A percentile compares a stretch with the other conserved stretches of the same genome.
These are phyloP conservation scores for Kalaharituber pfeilii DNA, from an alignment of 2,329 filamentous ascomycete species.

Conservation along the genomic window DNA sequence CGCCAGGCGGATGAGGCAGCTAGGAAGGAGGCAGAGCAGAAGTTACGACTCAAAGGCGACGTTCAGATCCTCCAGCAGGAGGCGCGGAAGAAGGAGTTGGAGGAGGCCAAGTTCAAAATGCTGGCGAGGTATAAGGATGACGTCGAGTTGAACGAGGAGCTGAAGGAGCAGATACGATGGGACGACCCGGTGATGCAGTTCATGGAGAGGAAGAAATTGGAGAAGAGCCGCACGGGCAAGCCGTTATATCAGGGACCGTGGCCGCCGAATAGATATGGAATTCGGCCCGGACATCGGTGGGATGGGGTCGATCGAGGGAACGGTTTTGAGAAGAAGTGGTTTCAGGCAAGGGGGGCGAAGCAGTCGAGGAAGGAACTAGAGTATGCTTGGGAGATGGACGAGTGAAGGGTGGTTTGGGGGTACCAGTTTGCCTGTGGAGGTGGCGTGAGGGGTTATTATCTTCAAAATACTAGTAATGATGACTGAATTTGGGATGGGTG, in stretches of 20 bases:
- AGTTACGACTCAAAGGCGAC: constrained; percentile 62
- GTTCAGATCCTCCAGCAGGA: constrained; percentile 58
- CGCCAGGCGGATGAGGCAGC: constrained; percentile 56
- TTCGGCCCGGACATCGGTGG: constrained; percentile 83
- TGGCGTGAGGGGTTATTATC: background rate
- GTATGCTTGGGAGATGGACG: constrained; percentile 95
- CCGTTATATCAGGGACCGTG: constrained; percentile 64
- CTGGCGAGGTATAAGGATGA: constrained; percentile 73
- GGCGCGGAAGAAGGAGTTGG: constrained; percentile 46
- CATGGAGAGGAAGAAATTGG: constrained; percentile 36
- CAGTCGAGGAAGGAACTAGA: constrained; percentile 62
- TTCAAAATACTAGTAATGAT: too few relatives aligned
- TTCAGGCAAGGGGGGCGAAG: constrained; percentile 65
- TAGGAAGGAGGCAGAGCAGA: constrained; percentile 44
- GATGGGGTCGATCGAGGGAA: constrained; percentile 90
- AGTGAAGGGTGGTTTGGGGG: constrained; percentile 39
- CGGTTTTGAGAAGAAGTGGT: constrained; percentile 85
- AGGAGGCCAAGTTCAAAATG: constrained; percentile 67
- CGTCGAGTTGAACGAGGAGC: constrained; percentile 62
- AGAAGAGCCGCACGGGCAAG: constrained; percentile 33
- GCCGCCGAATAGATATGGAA: constrained; percentile 83
- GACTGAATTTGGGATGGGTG: too few relatives aligned
- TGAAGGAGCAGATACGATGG: constrained; percentile 65
- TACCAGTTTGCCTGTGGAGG: background rate
- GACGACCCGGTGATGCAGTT: constrained; percentile 85